A percentile compares a stretch with the other conserved stretches of the same genome.
Conservation (phyloP, 768 basidiomycete species). For the Hericium coralloides region DNA sequence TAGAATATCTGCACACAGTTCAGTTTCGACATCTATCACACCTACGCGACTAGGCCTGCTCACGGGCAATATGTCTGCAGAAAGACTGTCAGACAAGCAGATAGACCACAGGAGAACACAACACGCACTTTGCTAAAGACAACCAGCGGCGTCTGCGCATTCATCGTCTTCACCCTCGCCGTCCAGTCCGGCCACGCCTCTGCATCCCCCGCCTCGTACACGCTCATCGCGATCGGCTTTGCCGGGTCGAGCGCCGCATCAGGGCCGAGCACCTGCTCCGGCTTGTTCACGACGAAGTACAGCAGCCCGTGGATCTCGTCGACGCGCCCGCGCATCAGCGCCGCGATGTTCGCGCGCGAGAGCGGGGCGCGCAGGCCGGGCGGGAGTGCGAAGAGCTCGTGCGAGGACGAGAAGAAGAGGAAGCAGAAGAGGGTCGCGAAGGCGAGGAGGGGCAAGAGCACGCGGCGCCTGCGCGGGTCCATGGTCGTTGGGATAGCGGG, state of each 20-base stretch:
- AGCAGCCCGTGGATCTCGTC: conserved; percentile 64
- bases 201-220: conserved; percentile 44
- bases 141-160: conserved; percentile 50
- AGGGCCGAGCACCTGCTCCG: conserved; percentile 31
- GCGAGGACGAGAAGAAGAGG: conserved; percentile 11
- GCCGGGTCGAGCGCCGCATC: conserved; percentile 27
- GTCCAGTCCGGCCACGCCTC: conserved; percentile 24
- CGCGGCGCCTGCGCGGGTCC: conserved; percentile 1
- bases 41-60: neutral
- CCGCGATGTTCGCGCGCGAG: conserved; percentile 10
- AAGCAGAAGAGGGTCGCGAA: neutral
- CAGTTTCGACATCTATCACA: neutral
- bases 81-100: neutral
- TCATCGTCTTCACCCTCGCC: conserved; percentile 32
- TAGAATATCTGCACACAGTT: conserved; percentile 40
- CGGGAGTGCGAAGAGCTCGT: conserved; percentile 3
- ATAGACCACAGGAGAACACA: neutral
- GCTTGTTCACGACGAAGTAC: conserved; percentile 47
- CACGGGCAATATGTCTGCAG: conserved; percentile 68
- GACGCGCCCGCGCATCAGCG: conserved; percentile 4
- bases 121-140: conserved; percentile 71
- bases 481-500: neutral
- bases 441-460: neutral
- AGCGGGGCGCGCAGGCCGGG: conserved; percentile 3
- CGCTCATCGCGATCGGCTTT: conserved; percentile 37